Percentiles rank a stretch among this genome's conserved stretches.
These are phyloP conservation scores for Fusarium cicatricum DNA, from an alignment of 2,329 filamentous ascomycete species.

Conservation along the genomic window DNA sequence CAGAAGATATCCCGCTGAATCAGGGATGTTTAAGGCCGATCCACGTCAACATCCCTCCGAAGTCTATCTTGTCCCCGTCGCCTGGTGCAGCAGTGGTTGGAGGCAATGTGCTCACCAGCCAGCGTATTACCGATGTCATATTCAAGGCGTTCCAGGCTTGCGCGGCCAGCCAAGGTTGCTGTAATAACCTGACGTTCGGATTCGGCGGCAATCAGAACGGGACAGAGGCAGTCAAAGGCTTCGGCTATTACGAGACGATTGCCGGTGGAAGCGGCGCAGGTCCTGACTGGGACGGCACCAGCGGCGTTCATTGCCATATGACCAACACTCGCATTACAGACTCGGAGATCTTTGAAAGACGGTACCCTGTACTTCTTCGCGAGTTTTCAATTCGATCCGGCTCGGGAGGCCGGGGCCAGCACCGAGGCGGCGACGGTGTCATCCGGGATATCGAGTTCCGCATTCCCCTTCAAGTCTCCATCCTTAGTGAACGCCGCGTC, in stretches of 20 bases:
- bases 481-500: constrained; percentile 79
- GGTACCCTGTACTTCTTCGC: constrained; percentile 75
- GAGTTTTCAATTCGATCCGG: constrained; percentile 73
- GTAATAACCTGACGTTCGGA: constrained; percentile 86
- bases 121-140: constrained; percentile 56
- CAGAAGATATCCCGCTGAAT: constrained; percentile 83
- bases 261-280: constrained; percentile 74
- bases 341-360: constrained; percentile 54
- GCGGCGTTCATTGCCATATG: constrained; percentile 62
- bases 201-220: constrained; percentile 62
- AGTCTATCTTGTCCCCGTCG: constrained; percentile 77
- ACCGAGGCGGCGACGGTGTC: constrained; percentile 77
- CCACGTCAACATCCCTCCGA: constrained; percentile 75
- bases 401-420: constrained; percentile 71
- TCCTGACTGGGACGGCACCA: constrained; percentile 56
- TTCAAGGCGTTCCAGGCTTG: constrained; percentile 80
- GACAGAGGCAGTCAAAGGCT: constrained; percentile 50
- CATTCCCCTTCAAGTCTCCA: constrained; percentile 78
- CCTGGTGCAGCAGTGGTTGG: constrained; percentile 83
- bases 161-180: constrained; percentile 80
- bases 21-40: constrained; percentile 83
- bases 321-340: constrained; percentile 81
- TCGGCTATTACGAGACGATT: constrained; percentile 69
- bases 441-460: constrained; percentile 82
- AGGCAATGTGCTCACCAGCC: constrained; percentile 71